Evolutionary conservation across 2,329 filamentous ascomycete genomes (phyloP).

Genomic region (Aspergillus felis): DNA sequence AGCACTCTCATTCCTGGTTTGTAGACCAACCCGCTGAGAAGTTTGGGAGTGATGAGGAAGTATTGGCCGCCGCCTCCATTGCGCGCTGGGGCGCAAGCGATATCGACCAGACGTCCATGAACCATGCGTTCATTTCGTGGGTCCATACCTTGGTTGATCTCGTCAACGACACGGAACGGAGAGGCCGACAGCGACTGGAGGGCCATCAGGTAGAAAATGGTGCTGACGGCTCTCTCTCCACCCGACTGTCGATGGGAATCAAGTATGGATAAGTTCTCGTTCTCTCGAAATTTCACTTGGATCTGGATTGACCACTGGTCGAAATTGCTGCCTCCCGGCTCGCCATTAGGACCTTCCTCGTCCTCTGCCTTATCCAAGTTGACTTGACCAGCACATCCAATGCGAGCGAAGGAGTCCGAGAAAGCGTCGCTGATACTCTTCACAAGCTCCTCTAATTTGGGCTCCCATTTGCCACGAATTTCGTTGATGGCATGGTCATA

Average conservation of each 20-base stretch:
- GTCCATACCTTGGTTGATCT: slow-evolving; percentile 99
- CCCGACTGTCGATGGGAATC: slow-evolving; percentile 93
- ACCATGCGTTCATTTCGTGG: slow-evolving; percentile 97
- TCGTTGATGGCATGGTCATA: slow-evolving; percentile 58
- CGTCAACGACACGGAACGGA: slow-evolving; percentile 96
- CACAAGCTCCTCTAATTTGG: slow-evolving; percentile 72
- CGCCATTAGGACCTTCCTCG: slow-evolving; percentile 28
- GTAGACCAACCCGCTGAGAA: slow-evolving; percentile 80
- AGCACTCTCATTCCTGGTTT: slow-evolving; percentile 88
- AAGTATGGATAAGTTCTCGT: slow-evolving; percentile 77
- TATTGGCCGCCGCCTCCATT: slow-evolving; percentile 63
- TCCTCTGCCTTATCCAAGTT: slow-evolving; percentile 67
- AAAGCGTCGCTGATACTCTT: slow-evolving; percentile 84
- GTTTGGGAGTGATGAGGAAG: slow-evolving; percentile 96
- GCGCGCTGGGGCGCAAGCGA: slow-evolving; percentile 65
- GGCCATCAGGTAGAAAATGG: slow-evolving; percentile 98
- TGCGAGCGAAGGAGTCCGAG: slow-evolving; percentile 86
- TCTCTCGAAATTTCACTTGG: slow-evolving; percentile 87
- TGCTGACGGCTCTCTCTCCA: slow-evolving; percentile 91
- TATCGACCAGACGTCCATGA: slow-evolving; percentile 96
- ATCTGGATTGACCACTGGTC: slow-evolving; percentile 92
- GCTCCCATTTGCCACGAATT: slow-evolving; percentile 75
- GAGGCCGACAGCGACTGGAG: slow-evolving; percentile 89
- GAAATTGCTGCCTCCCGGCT: slow-evolving; percentile 64
- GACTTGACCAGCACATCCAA: slow-evolving; percentile 91